Percentiles rank a stretch among this genome's conserved stretches.
Conservation (phyloP, 192 early-diverging fungal genomes). For the Coemansia sp. region DNA sequence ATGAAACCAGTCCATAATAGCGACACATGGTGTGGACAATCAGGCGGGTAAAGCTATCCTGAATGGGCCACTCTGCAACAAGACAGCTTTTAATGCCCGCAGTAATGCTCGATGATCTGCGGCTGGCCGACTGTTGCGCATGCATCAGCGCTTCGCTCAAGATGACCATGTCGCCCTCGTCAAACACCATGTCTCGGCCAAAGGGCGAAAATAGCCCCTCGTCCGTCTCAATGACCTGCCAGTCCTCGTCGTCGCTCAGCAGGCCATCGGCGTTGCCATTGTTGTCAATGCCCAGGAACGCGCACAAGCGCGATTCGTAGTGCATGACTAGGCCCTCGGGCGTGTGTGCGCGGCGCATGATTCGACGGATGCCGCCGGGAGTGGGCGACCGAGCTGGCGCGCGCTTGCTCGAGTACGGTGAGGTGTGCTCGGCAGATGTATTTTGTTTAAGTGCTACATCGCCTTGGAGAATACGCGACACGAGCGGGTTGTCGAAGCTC, state of each 20-base stretch:
- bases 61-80: slow-evolving; percentile 38
- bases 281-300: slow-evolving; percentile 26
- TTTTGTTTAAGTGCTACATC: background rate
- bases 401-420: background rate
- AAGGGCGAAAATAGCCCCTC: slow-evolving; percentile 34
- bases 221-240: slow-evolving; percentile 41
- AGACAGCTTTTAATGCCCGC: slow-evolving; percentile 34
- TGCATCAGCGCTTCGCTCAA: slow-evolving; percentile 20
- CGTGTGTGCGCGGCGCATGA: slow-evolving; percentile 44
- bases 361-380: slow-evolving; percentile 29
- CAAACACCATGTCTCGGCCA: slow-evolving; percentile 24
- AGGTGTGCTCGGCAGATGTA: background rate
- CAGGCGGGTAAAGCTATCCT: slow-evolving; percentile 46
- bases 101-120: slow-evolving; percentile 20
- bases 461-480: slow-evolving; percentile 16
- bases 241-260: slow-evolving; percentile 25
- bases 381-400: slow-evolving; percentile 11
- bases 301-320: slow-evolving; percentile 33
- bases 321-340: slow-evolving; percentile 44
- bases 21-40: slow-evolving; percentile 50
- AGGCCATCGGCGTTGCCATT: slow-evolving; percentile 4
- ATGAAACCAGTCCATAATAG: slow-evolving; percentile 50
- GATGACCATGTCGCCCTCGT: slow-evolving; percentile 40
- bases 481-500: slow-evolving; percentile 13
- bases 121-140: slow-evolving; percentile 5